Evolutionary conservation across 1,284 basidiomycete genomes (phyloP), one percentile per base, ranked within the genome.

Genomic region (Pholiota adiposa): DNA sequence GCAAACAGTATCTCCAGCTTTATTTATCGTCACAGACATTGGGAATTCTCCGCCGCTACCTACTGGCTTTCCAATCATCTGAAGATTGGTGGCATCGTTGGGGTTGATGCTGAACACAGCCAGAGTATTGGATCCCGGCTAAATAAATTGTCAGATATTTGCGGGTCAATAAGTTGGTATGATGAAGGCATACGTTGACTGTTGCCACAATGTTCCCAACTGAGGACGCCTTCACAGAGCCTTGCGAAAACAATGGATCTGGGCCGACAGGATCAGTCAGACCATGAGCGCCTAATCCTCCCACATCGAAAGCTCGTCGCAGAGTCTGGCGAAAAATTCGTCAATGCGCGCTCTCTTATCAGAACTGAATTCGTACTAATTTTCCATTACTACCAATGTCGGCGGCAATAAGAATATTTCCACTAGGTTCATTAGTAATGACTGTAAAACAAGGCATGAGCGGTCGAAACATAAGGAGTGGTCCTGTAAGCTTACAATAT

Each of bases 71-170:
- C 81, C 82, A 29, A 83, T 68, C 69, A 74, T 73, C 12, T 67
- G 65, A 34, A 83, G 65, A 49, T 72, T 66, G 4, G 76, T 73
- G 0, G 82, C 81, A 63, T 78, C 70, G 21, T 65, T 69, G 4
- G 77, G 71, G 66, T 82, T 71, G 68, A 83, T 80, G 44, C 65
- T 67, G 70, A 83, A 83, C 56, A 80, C 66, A 3, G 79, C 74
- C 12, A 82, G 62, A 0, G 80, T 82, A 68, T 80, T 80, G 3
- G 81, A 83, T 14, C 80, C 82, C 31, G 80, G 56, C 78, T 82
- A 62, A 44, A 59, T 8, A 19, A 12, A 12, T 16, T 61, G 16
- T 36, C 34, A 50, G 51, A 31, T 31, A 25, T n/a, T n/a, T 31
- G 23, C 31, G 46, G 9, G 14, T 18, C 25, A 21, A 41, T 18